These are phyloP conservation scores for Erythrobasidium yunnanense DNA, from an alignment of 768 basidiomycete genomes.

Conservation along the genomic window DNA sequence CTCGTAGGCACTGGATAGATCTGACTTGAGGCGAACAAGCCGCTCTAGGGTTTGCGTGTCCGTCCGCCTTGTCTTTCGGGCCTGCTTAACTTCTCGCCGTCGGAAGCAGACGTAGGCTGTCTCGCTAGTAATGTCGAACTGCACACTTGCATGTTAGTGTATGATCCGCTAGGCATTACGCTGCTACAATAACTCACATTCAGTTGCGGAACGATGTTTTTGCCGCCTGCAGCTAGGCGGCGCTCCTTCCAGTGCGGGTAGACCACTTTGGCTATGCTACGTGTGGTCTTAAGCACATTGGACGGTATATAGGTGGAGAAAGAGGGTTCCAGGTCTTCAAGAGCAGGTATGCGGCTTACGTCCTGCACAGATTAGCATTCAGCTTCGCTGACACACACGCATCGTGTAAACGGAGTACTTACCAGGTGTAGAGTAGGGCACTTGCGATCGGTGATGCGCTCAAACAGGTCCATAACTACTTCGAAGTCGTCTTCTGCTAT, in stretches of 20 bases:
- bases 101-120: conserved; percentile 97
- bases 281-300: conserved; percentile 51
- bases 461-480: conserved; percentile 85
- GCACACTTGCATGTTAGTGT: too few species aligned
- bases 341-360: conserved; percentile 34
- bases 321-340: conserved; percentile 37
- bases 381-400: too few species aligned
- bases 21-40: conserved; percentile 64
- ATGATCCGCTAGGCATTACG: too few species aligned
- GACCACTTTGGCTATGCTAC: conserved; percentile 41
- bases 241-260: conserved; percentile 88
- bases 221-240: conserved; percentile 65
- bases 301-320: conserved; percentile 45
- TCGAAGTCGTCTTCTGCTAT: conserved; percentile 90
- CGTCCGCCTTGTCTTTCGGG: conserved; percentile 84
- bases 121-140: conserved; percentile 83
- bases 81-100: conserved; percentile 80
- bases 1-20: conserved; percentile 61
- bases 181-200: conserved; percentile 77
- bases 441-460: conserved; percentile 78
- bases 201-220: conserved; percentile 71
- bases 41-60: conserved; percentile 84
- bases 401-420: too few species aligned
- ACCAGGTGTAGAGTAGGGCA: conserved; percentile 83
- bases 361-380: conserved; percentile 46